These are phyloP conservation scores for Urochloa ruziziensis DNA, from an alignment of 176 grass and related monocot genomes.

Conservation along the genomic window DNA sequence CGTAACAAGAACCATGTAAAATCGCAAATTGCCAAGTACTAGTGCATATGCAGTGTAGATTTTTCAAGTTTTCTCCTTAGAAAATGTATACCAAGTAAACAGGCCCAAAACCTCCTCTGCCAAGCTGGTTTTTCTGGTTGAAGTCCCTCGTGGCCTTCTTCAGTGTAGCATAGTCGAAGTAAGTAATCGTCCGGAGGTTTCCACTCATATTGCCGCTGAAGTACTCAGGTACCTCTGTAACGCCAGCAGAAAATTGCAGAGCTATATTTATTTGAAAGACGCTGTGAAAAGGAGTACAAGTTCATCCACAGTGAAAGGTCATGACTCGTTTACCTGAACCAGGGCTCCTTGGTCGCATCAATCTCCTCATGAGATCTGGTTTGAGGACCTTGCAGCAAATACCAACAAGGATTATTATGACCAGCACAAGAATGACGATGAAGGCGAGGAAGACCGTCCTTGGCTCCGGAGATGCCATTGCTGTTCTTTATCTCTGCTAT, in stretches of 20 bases:
- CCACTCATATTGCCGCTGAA: constrained; percentile 65
- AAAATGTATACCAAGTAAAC: constrained; percentile 51
- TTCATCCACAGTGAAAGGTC: neutral
- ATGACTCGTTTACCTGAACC: constrained; percentile 39
- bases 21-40: neutral
- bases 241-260: neutral
- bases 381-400: constrained; percentile 48
- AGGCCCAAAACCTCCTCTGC: constrained; percentile 53
- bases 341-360: constrained; percentile 24
- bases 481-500: neutral
- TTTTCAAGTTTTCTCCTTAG: neutral
- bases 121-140: constrained; percentile 55
- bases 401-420: constrained; percentile 35
- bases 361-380: constrained; percentile 30
- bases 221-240: constrained; percentile 43
- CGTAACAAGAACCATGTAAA: too few relatives aligned
- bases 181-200: constrained; percentile 60
- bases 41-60: neutral
- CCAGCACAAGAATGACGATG: constrained; percentile 30
- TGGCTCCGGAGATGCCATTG: neutral
- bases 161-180: constrained; percentile 53
- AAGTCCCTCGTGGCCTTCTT: constrained; percentile 63
- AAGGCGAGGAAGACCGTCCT: constrained; percentile 15
- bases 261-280: neutral
- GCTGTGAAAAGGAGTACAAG: neutral